Evolutionary conservation across 495 filamentous ascomycete genomes (phyloP), one percentile per base, ranked within the genome.

Genomic region (Tuber calosporum): DNA sequence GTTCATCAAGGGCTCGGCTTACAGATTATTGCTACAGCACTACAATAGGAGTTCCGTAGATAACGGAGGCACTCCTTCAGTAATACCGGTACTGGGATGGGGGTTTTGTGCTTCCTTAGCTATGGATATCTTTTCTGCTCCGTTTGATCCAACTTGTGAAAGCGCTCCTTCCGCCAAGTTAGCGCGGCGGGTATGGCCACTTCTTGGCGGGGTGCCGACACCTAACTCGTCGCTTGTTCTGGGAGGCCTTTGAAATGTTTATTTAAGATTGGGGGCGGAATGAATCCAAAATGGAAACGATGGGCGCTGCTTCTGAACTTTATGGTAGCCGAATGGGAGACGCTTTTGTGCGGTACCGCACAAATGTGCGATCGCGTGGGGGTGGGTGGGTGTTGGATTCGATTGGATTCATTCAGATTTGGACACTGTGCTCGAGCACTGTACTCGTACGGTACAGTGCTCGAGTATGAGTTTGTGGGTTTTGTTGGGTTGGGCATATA

Each of bases 241-340:
- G 67, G 41, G 74, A 20, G 11, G 67, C 48, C 39, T 15, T 41
- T 77, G 74, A 66, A 43, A 77, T 78, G 76, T 78, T 78, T 78
- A 71, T 74, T 77, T 73, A 48, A 48, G 70, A 69, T 58, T 38
- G 71, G 74, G 72, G 70, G 76, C 67, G 76, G 76, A 34, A 30
- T 62, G 15, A 34, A 34, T 62, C 53, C 30, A 34, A 34, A 62
- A 34, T 62, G 53, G 53, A 62, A 62, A 62, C 53, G 26, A 62
- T 62, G 53, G 30, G 26, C 34, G 30, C 30, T 17, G 53, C 53
- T 62, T 62, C n/a, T 19, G 53, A 62, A 34, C 11, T 15, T 17
- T 30, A 62, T 34, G 11, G 11, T 15, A 58, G n/a, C 48, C 48
- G 53, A 62, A 62, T 34, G 53, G 53, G 53, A 62, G 34, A 62